Conservation (phyloP, 2,329 filamentous ascomycete species). For the Passalora sequoiae region DNA sequence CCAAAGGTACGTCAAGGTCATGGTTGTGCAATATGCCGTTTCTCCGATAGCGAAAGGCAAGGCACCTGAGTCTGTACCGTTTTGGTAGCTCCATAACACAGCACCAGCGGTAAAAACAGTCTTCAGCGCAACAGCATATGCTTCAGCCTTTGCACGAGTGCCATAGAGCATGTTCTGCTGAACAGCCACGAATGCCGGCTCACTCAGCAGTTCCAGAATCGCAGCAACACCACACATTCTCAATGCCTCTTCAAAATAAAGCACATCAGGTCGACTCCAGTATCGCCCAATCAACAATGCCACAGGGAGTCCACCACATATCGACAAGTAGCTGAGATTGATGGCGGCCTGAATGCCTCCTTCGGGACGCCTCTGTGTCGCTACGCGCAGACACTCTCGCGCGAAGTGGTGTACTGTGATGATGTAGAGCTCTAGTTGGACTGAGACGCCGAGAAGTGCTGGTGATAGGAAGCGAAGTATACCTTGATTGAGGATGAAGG, state of each 20-base stretch:
- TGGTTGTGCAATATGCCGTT: conserved; percentile 63
- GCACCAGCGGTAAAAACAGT: conserved; percentile 69
- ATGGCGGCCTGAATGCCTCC: conserved; percentile 65
- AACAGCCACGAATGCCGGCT: conserved; percentile 84
- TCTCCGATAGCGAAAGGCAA: conserved; percentile 88
- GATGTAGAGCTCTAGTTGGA: conserved; percentile 89
- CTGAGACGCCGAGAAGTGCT: conserved; percentile 73
- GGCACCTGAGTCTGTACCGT: conserved; percentile 59
- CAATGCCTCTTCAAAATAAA: conserved; percentile 58
- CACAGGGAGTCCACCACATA: conserved; percentile 62
- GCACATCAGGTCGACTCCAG: conserved; percentile 58
- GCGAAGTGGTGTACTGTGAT: conserved; percentile 93
- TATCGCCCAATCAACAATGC: conserved; percentile 54
- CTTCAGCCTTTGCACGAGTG: conserved; percentile 76
- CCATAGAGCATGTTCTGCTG: conserved; percentile 77
- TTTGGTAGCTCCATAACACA: conserved; percentile 59
- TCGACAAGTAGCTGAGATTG: conserved; percentile 79
- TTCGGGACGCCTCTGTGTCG: conserved; percentile 66
- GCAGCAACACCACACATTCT: conserved; percentile 53
- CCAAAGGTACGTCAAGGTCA: conserved; percentile 66
- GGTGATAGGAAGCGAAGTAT: conserved; percentile 85
- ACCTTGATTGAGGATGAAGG: conserved; percentile 87
- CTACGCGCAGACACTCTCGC: conserved; percentile 83
- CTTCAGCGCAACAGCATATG: conserved; percentile 70
- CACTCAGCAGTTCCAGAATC: conserved; percentile 70